Evolutionary conservation across 305 asterid species (phyloP), one percentile per base, ranked within the genome.

Genomic region (Solanum hybrid): DNA sequence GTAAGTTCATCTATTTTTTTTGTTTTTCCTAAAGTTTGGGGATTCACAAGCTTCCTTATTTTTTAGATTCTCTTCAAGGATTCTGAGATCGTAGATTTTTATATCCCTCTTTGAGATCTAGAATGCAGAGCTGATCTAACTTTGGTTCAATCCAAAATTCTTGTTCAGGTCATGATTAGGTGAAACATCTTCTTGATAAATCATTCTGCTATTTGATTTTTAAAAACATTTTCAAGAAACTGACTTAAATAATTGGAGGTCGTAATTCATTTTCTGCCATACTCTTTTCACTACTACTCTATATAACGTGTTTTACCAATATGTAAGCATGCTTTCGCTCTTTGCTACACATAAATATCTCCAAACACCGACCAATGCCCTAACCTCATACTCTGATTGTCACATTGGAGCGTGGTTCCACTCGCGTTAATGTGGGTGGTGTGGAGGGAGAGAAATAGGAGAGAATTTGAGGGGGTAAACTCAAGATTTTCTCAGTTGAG

Each of bases 1-100:
- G 99, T 98, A 95, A 94, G 99, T 78, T 78, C 86, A 88, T 46
- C 32, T 51, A 29, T 10, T 73, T n/a, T 72, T 35, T 46, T 31
- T 46, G 38, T 93, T 87, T 90, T 84, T 79, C 91, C 90, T 88
- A 82, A 84, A 79, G 86, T 88, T 91, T 89, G 86, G 88, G 72
- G 89, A 73, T 85, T 37, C 87, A 6, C 87, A 84, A 84, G 73
- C 75, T 31, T 51, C 64, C 38, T 31, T 84, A 17, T 20, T 8
- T 85, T 84, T 84, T 10, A 10, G 20, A 32, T 84, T 85, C 46
- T 85, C 64, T 56, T 85, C 24, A n/a, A 51, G 76, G 32, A 84
- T 56, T 84, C 29, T 14, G 73, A 84, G 38, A 85, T 56, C 26
- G 42, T 85, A 22, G 20, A 56, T 22, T 56, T 56, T 34, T 85